These are phyloP conservation scores for Cornus controversa DNA, from an alignment of 148 eudicot species.

Conservation along the genomic window DNA sequence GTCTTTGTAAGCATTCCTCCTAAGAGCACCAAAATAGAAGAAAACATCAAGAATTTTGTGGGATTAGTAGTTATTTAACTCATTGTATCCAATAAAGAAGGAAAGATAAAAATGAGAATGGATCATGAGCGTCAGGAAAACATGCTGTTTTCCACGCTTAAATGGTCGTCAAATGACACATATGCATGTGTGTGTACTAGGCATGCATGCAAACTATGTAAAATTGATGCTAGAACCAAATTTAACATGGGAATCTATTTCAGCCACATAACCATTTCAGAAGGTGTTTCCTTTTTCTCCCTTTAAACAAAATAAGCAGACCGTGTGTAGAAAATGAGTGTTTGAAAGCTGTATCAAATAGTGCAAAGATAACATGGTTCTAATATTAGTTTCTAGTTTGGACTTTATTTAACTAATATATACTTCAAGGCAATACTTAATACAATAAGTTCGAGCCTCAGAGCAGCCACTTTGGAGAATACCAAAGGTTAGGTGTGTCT, in stretches of 20 bases:
- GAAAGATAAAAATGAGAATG: neutral
- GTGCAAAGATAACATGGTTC: too few relatives aligned
- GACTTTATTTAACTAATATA: too few relatives aligned
- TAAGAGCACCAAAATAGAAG: conserved; percentile 26
- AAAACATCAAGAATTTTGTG: conserved; percentile 13
- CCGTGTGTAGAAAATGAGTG: too few relatives aligned
- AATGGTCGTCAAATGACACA: neutral
- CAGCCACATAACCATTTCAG: too few relatives aligned
- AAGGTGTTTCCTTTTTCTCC: too few relatives aligned
- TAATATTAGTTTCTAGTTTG: too few relatives aligned
- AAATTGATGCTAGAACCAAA: neutral
- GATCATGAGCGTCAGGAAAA: neutral
- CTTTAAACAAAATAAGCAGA: too few relatives aligned
- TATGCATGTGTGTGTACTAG: neutral
- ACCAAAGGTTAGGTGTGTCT: too few relatives aligned
- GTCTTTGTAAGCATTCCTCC: conserved; percentile 84
- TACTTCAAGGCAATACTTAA: too few relatives aligned
- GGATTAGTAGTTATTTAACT: neutral
- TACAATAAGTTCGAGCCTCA: too few relatives aligned
- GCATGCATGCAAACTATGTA: neutral
- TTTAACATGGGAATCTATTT: neutral
- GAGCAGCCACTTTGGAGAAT: too few relatives aligned
- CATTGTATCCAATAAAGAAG: neutral
- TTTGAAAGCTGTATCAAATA: too few relatives aligned
- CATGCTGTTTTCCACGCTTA: neutral